Base-by-base conservation (phyloP, 164 flowering plant genomes). In the Tetrastigma voinierianum region DNA sequence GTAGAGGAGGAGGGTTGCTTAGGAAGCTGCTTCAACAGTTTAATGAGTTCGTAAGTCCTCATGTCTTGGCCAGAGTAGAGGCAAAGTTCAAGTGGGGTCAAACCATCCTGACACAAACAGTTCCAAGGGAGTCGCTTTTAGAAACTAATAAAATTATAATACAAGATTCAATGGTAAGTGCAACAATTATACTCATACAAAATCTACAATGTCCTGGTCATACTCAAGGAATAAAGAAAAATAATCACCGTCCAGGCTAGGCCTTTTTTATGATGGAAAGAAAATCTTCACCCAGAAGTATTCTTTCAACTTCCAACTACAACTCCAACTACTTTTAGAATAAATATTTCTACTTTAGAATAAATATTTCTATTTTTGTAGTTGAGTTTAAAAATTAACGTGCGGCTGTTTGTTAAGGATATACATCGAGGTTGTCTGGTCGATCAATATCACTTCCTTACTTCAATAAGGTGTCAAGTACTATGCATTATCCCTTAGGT, bases 61-160 rank as follows among this genome's bases (percentile, higher is more conserved):
- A 70, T 56, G 57, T 83, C 86, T 72, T 68, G 78, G 68, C 97
- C 98, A 51, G 81, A 84, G 73, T 88, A 78, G 44, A 93, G 91
- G 81, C 98, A 91, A 10, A 93, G 75, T 17, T 90, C 91, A 13
- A 91, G 84, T 45, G 97, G 90, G 46, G 97, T 89, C 51, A 89
- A 77, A 10, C 97, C 97, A 75, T 89, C 92, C 97, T 90, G 78
- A 56, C 19, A 59, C 46, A 67, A 46, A 40, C 7, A 63, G 57
- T 32, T 32, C 6, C 40, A 16, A 3, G 9, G 15, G 21, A 46
- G 5, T 18, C 13, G 13, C 18, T 32, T 2, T 17, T 2, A 43
- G 13, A 6, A 51, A 49, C 7, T 32, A 12, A n/a, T n/a, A n/a
- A n/a, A 52, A 19, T 32, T 9, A 7, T 15, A 55, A 23, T 16